phyloP scores from a whole-genome alignment of 345 rosid genomes.

The Microthlaspi erraticum region DNA sequence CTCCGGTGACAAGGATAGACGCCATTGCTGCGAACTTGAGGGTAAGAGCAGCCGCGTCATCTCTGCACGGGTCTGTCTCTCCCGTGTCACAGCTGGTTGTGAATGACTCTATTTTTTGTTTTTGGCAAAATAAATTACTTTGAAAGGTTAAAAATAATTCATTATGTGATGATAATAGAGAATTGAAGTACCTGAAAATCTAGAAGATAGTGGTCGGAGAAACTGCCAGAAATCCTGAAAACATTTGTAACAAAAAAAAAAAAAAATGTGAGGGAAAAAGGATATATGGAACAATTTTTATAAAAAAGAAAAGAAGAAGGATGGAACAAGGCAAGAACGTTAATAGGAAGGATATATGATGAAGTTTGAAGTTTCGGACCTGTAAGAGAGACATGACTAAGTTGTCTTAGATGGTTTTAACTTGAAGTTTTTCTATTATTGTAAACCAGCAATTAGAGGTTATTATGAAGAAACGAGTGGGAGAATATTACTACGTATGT shows the following conservation, averaged over 20 bases:
- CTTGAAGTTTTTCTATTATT: conserved; percentile 2
- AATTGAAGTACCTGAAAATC: conserved; percentile 21
- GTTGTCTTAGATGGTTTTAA: not conserved
- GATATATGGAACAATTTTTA: no score
- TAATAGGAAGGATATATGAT: not conserved
- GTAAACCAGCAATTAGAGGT: not conserved
- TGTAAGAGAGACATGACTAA: conserved; percentile 42
- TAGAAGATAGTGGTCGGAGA: conserved; percentile 37
- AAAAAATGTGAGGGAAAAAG: not conserved
- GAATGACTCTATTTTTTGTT: conserved; percentile 47
- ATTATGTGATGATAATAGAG: no score
- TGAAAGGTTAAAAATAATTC: not conserved
- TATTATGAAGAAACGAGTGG: conserved; percentile 12
- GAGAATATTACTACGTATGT: conserved; percentile 24
- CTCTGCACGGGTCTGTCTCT: conserved; percentile 62
- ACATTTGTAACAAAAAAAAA: not conserved
- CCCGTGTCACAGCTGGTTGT: conserved; percentile 48
- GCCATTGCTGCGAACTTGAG: conserved; percentile 79
- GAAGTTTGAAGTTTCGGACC: conserved; percentile 21
- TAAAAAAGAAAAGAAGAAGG: not conserved
- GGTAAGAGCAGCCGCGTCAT: conserved; percentile 59
- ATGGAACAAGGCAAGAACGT: not conserved
- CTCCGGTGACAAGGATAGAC: conserved; percentile 70
- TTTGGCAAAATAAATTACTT: no score
- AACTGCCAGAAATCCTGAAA: conserved; percentile 43